Evolutionary conservation across 2,329 filamentous ascomycete genomes (phyloP).

Genomic region (Gyromitra esculenta): DNA sequence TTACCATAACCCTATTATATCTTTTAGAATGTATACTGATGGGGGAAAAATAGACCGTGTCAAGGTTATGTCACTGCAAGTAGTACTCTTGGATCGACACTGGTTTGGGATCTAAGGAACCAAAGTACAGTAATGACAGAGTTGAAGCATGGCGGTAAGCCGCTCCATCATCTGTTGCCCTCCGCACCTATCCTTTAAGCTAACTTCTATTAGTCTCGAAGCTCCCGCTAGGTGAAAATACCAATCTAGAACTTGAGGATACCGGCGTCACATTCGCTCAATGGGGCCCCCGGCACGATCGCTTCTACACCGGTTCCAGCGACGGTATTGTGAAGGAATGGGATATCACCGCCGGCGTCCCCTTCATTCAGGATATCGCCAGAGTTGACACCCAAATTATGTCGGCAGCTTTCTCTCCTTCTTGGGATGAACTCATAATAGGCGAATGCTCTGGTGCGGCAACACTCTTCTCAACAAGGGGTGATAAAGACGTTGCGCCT

Average conservation of each 20-base stretch:
- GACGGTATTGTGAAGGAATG: conserved; percentile 57
- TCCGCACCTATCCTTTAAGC: conserved; percentile 7
- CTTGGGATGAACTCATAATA: conserved; percentile 55
- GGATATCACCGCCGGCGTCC: conserved; percentile 52
- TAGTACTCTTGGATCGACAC: conserved; percentile 54
- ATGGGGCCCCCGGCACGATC: conserved; percentile 51
- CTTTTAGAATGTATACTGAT: conserved; percentile 10
- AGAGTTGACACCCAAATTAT: conserved; percentile 56
- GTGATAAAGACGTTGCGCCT: conserved; percentile 19
- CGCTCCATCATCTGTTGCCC: neutral
- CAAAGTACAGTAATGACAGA: conserved; percentile 40
- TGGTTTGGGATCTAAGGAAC: conserved; percentile 55
- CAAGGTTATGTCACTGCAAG: conserved; percentile 54
- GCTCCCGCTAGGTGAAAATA: conserved; percentile 2
- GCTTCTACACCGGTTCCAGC: conserved; percentile 55
- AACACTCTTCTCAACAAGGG: conserved; percentile 54
- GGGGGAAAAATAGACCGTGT: conserved; percentile 50
- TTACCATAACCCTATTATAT: neutral
- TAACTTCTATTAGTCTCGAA: conserved; percentile 19
- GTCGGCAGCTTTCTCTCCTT: conserved; percentile 56
- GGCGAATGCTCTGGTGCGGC: conserved; percentile 56
- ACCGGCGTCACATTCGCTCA: conserved; percentile 56
- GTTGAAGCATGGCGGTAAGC: conserved; percentile 54
- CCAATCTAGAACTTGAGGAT: conserved; percentile 52
- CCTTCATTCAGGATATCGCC: conserved; percentile 56